Evolutionary conservation across 1,139 yeast genomes (phyloP).

Genomic region (Candida freyschussii): DNA sequence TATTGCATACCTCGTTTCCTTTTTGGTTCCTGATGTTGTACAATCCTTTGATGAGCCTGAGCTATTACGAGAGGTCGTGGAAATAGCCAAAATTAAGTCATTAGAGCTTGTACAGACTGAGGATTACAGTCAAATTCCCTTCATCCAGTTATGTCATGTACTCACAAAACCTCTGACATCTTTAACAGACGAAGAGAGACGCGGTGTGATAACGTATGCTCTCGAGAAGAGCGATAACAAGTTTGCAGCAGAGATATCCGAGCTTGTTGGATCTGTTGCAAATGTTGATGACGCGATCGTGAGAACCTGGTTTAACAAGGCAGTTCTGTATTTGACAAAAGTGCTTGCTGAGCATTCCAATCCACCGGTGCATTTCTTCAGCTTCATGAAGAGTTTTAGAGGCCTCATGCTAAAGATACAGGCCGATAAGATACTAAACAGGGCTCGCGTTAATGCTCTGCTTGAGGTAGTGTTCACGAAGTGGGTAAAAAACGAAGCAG

Average conservation of each 20-base stretch:
- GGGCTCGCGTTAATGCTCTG: conserved; percentile 54
- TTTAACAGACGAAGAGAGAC: conserved; percentile 21
- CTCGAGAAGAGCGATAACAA: conserved; percentile 26
- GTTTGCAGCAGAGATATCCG: conserved; percentile 27
- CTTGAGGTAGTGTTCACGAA: conserved; percentile 55
- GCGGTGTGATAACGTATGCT: conserved; percentile 22
- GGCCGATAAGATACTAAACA: conserved; percentile 45
- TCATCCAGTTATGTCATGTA: conserved; percentile 14
- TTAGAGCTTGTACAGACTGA: conserved; percentile 11
- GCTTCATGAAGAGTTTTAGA: conserved; percentile 31
- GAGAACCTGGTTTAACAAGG: conserved; percentile 36
- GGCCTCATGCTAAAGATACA: conserved; percentile 28
- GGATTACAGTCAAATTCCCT: conserved; percentile 17
- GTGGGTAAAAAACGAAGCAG: conserved; percentile 42
- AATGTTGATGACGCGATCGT: conserved; percentile 18
- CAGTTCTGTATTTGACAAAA: conserved; percentile 57
- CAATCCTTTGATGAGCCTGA: conserved; percentile 4
- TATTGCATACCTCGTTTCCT: conserved; percentile 19
- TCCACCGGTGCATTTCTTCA: conserved; percentile 33
- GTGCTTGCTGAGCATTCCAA: conserved; percentile 48
- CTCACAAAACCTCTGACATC: conserved; percentile 11
- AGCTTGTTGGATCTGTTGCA: conserved; percentile 19
- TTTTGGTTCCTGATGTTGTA: conserved; percentile 4
- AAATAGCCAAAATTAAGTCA: conserved; percentile 14
- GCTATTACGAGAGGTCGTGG: conserved; percentile 3